A percentile compares a stretch with the other conserved stretches of the same genome.
These are phyloP conservation scores for Saturnispora zaruensis DNA, from an alignment of 805 yeast species.

Conservation along the genomic window DNA sequence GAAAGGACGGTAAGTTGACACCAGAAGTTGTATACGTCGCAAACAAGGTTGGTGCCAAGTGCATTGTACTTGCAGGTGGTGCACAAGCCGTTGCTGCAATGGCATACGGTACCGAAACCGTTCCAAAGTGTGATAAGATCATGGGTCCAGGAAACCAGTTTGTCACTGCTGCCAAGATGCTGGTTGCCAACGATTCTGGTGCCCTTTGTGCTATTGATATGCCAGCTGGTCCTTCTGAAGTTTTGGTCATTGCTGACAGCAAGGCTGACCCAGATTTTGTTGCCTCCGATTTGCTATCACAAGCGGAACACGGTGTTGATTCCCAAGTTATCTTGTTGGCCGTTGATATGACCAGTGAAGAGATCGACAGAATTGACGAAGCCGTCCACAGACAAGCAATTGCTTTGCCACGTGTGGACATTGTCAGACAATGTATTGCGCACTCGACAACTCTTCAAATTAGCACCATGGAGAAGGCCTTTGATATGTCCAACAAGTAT, in stretches of 20 bases:
- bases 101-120: conserved; percentile 95
- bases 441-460: conserved; percentile 81
- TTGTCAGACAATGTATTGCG: conserved; percentile 83
- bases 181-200: conserved; percentile 88
- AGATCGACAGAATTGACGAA: conserved; percentile 62
- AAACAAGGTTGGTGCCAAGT: conserved; percentile 84
- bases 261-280: conserved; percentile 90
- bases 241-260: conserved; percentile 86
- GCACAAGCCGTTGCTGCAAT: conserved; percentile 98
- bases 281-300: conserved; percentile 92
- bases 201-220: conserved; percentile 95
- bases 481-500: conserved; percentile 77
- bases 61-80: conserved; percentile 94
- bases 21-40: conserved; percentile 99
- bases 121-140: conserved; percentile 92
- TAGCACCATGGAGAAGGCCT: conserved; percentile 65
- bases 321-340: conserved; percentile 94
- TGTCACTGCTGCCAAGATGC: conserved; percentile 98
- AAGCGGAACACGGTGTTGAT: conserved; percentile 98
- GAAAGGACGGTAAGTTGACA: conserved; percentile 83
- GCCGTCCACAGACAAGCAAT: conserved; percentile 82
- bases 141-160: conserved; percentile 99
- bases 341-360: conserved; percentile 52
- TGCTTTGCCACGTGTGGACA: conserved; percentile 82
- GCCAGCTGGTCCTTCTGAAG: conserved; percentile 99